Base-by-base conservation (phyloP, 1,284 basidiomycete species). In the Moesziomyces globuligerus region DNA sequence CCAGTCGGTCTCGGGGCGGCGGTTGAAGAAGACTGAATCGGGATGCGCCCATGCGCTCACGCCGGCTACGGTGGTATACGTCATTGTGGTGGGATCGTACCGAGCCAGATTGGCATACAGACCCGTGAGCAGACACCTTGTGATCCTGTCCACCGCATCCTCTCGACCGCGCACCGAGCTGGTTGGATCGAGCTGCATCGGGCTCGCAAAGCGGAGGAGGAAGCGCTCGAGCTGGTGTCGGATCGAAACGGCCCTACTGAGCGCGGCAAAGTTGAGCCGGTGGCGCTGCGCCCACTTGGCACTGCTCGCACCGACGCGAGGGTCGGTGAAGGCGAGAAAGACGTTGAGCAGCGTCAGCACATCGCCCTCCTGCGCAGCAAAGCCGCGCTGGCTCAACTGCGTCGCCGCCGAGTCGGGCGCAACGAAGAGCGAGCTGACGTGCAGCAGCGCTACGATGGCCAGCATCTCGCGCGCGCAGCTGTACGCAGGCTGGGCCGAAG, bases 281-380 rank as follows among this genome's bases (percentile, higher is more conserved):
- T 97, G 94, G n/a, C 87, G 86, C 71, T 91, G 91, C 82, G 93
- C 96, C 94, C 95, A 98, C 8, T 88, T 88, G 1, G 90, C 90
- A 87, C 86, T 85, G 3, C 91, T 90, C 28, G 87, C 87, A 0
- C 94, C 95, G 74, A 91, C 90, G 76, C 86, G 64, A 21, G 65
- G 51, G 46, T 79, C 87, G 21, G 87, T 86, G 83, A 98, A 99
- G 0, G 92, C 93, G 75, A 96, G 95, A 84, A 93, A 98, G 4
- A 93, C 92, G 83, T 97, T 98, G 23, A 97, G 82, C 6, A 94
- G 85, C 2, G 94, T 97, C 6, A 97, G 84, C 81, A 95, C 92
- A 79, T 98, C 94, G 71, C 96, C 96, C 87, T 99, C 94, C 83
- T 96, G 92, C 0, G 94, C 93, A 0, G 93, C 95, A 76, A 98